Base-by-base conservation (phyloP, 148 eudicot genomes). In the Camellia japonica region DNA sequence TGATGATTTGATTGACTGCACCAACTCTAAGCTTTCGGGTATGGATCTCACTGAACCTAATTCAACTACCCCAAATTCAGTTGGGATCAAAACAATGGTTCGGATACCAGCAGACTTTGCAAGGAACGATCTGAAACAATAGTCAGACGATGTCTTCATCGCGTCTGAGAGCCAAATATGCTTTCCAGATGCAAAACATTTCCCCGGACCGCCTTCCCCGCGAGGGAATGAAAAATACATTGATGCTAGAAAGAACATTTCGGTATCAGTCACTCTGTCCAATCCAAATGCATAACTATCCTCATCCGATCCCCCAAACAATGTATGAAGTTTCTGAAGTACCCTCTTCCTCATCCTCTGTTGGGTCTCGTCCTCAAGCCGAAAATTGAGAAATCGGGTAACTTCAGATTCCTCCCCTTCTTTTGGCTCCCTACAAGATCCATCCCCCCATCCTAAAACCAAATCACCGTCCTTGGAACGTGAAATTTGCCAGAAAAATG, bases 391-490 rank as follows among this genome's bases (percentile, higher is more conserved):
- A 67, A 83, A 75, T 19, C 84, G 87, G 6, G 88, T 75, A 2
- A 86, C 76, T 59, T 89, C 89, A 0, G 87, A 84, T 67, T 89
- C 93, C 73, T 96, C 99, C n/a, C 84, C 91, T 58, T 91, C 93
- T 77, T 63, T 89, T 56, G 95, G 95, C 87, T 96, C 99, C 78
- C 99, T 86, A 80, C 99, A 96, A 77, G 87, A 90, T 18, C 99
- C 99, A 84, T 96, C 99, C 54, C 99, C 99, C 99, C 99, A 96
- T 9, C 92, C 93, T 47, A 96, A 60, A 12, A 96, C 94, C 83
- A 92, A 77, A 66, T 93, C 98, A 6, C 99, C 97, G 0, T 89
- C 72, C 74, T 79, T 90, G 7, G 99, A 89, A 87, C 89, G 79
- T 56, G 95, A 91, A 63, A 90, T 81, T 69, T 93, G 99, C 99